These are phyloP conservation scores for Juglanconis oblonga DNA, from an alignment of 2,329 filamentous ascomycete genomes.

Conservation along the genomic window DNA sequence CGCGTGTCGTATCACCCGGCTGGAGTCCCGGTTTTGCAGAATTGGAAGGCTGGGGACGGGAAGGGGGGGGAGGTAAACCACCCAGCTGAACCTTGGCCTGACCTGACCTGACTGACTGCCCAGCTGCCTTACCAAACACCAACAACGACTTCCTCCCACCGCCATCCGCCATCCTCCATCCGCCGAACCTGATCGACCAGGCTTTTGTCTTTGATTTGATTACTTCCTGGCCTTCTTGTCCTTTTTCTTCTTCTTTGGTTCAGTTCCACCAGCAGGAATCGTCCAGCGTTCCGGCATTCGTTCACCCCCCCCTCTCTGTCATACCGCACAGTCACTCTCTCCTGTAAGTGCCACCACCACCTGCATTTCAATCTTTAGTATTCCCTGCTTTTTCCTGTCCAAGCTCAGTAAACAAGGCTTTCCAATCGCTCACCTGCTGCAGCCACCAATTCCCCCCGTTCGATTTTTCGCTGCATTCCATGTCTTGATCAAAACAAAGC, in stretches of 20 bases:
- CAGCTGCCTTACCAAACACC: not conserved
- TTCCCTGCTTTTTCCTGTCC: not conserved
- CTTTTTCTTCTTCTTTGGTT: not conserved
- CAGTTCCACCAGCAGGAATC: not conserved
- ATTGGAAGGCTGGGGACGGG: not conserved
- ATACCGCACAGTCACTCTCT: not conserved
- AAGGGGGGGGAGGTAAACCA: not conserved
- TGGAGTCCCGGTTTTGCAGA: not conserved
- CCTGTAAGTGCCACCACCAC: constrained; percentile 16
- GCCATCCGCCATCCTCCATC: not conserved
- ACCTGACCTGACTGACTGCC: no score
- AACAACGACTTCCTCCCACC: not conserved
- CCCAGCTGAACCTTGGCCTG: not conserved
- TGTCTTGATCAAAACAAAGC: constrained; percentile 20
- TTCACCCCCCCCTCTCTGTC: not conserved
- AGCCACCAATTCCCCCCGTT: not conserved
- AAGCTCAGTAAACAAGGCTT: constrained; percentile 7
- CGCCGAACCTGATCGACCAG: no score
- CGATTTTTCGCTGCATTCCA: constrained; percentile 15
- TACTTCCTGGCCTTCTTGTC: not conserved
- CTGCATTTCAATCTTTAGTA: not conserved
- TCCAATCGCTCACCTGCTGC: constrained; percentile 12
- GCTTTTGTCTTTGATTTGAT: not conserved
- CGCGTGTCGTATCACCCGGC: not conserved
- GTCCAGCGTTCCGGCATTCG: not conserved